These are phyloP conservation scores for Akanthomyces muscarius DNA, from an alignment of 2,329 filamentous ascomycete species.

Conservation along the genomic window DNA sequence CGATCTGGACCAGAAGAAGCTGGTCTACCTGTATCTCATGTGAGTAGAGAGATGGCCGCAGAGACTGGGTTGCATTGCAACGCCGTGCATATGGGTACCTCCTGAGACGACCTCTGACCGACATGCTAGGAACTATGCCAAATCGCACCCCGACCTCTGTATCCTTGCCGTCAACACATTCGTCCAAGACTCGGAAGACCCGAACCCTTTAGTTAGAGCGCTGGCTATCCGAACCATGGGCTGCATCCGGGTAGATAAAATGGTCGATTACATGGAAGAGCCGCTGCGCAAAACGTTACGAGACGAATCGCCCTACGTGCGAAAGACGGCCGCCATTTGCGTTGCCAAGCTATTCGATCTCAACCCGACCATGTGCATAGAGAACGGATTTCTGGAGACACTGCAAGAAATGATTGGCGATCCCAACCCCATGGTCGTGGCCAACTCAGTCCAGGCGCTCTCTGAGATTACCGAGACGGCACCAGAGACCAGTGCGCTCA, in stretches of 20 bases:
- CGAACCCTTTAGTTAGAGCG: constrained; percentile 91
- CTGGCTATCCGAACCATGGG: constrained; percentile 98
- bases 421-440: constrained; percentile 98
- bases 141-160: constrained; percentile 96
- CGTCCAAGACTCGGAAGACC: constrained; percentile 97
- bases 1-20: constrained; percentile 98
- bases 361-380: constrained; percentile 86
- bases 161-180: constrained; percentile 99
- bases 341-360: constrained; percentile 97
- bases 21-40: constrained; percentile 98
- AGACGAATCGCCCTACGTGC: constrained; percentile 96
- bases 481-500: constrained; percentile 82
- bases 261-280: constrained; percentile 99
- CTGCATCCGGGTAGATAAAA: constrained; percentile 96
- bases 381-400: constrained; percentile 92
- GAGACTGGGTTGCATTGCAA: background rate
- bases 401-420: constrained; percentile 95
- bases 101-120: constrained; percentile 3
- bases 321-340: constrained; percentile 96
- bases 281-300: constrained; percentile 90
- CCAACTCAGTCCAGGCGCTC: constrained; percentile 91
- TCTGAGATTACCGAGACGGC: constrained; percentile 87
- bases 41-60: constrained; percentile 38
- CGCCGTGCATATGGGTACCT: background rate
- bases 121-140: constrained; percentile 84